Conservation (phyloP, 208 protist species). For the Acanthamoeba sp. region DNA sequence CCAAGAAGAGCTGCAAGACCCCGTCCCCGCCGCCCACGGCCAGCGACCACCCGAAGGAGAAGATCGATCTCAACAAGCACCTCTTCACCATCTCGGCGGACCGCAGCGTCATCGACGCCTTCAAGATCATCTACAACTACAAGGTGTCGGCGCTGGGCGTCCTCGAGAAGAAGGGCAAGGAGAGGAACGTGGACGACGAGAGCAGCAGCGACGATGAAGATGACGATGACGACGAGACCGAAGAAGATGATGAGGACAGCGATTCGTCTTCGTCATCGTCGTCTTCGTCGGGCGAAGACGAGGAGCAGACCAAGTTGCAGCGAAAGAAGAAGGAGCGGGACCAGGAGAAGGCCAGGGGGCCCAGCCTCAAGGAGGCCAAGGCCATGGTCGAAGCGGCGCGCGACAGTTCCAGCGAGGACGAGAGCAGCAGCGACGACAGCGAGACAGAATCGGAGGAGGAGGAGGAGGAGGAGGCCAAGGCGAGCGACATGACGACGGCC, state of each 20-base stretch:
- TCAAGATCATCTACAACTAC: conserved; percentile 67
- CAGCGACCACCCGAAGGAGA: conserved; percentile 6
- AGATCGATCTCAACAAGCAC: conserved; percentile 56
- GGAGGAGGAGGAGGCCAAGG: neutral
- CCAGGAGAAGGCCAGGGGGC: conserved; percentile 31
- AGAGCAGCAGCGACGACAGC: neutral
- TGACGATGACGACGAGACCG: neutral
- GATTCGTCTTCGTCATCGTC: neutral
- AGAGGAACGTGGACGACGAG: conserved; percentile 27
- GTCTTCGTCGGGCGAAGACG: neutral
- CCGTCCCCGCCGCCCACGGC: neutral
- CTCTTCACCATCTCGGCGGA: conserved; percentile 61
- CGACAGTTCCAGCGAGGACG: conserved; percentile 4
- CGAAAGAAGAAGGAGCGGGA: neutral
- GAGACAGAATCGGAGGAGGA: neutral
- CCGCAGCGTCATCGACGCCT: conserved; percentile 60
- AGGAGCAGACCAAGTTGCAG: neutral
- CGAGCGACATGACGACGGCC: neutral
- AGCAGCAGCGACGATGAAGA: neutral
- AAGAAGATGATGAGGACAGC: neutral
- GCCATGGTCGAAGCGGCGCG: conserved; percentile 4
- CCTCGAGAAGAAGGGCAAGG: conserved; percentile 68
- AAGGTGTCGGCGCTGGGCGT: conserved; percentile 57
- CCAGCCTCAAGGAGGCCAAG: conserved; percentile 36
- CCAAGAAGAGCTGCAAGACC: neutral